These are phyloP conservation scores for Hypoxylon lienhwacheense DNA, from an alignment of 495 filamentous ascomycete genomes.

Conservation along the genomic window DNA sequence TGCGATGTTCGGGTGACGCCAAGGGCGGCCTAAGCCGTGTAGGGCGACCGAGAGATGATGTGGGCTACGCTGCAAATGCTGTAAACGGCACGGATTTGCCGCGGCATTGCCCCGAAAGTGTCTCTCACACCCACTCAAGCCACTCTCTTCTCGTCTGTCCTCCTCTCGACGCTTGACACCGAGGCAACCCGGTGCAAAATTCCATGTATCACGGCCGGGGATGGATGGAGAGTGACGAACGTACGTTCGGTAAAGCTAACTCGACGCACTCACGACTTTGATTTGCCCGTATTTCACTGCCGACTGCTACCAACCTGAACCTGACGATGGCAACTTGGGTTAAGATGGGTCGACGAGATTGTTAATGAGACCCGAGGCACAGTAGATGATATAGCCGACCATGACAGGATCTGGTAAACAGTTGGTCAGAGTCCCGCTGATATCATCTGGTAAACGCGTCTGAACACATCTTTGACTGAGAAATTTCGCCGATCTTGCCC, in stretches of 20 bases:
- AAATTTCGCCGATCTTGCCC: slow-evolving; percentile 16
- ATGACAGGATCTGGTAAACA: slow-evolving; percentile 1
- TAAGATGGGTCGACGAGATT: slow-evolving; percentile 13
- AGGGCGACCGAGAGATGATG: slow-evolving; percentile 34
- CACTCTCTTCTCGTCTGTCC: slow-evolving; percentile 3
- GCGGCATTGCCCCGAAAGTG: slow-evolving; percentile 25
- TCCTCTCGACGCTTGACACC: slow-evolving; percentile 18
- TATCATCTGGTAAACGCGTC: slow-evolving; percentile 12
- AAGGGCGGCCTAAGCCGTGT: slow-evolving; percentile 33
- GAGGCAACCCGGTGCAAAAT: slow-evolving; percentile 25
- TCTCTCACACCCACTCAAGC: slow-evolving; percentile 21
- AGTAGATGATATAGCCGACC: slow-evolving; percentile 23
- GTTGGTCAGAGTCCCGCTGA: slow-evolving; percentile 18
- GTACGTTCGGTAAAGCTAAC: slow-evolving; percentile 31
- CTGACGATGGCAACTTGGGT: slow-evolving; percentile 18
- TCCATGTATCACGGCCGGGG: slow-evolving; percentile 1
- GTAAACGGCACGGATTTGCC: slow-evolving; percentile 33
- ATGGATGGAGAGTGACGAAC: slow-evolving; percentile 5
- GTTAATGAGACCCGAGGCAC: slow-evolving; percentile 18
- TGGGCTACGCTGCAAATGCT: slow-evolving; percentile 34
- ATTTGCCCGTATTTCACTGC: slow-evolving; percentile 27
- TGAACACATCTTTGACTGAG: slow-evolving; percentile 2
- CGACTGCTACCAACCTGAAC: slow-evolving; percentile 20
- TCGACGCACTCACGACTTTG: slow-evolving; percentile 11
- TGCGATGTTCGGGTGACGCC: slow-evolving; percentile 34